Evolutionary conservation across 2,329 filamentous ascomycete species (phyloP), one percentile per base, ranked within the genome.

Genomic region (Hymenoscyphus linearis): DNA sequence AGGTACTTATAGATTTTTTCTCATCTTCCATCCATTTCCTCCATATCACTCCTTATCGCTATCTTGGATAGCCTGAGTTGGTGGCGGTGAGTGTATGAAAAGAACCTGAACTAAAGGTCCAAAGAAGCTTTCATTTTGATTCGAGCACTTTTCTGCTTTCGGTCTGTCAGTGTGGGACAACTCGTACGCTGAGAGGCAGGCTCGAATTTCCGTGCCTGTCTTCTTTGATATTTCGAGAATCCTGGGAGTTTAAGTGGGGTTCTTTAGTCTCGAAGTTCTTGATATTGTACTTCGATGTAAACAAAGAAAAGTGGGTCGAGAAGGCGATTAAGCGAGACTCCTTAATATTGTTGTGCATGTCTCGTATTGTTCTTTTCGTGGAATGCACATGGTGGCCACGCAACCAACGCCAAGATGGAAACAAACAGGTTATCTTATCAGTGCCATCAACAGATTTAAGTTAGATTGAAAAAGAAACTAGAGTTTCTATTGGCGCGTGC

Each of bases 1-100:
- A 10, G 50, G 16, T 53, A 53, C 27, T 53, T 53, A 53, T 53
- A 53, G 25, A 27, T 16, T 53, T 53, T 53, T 53, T n/a, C 31
- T 31, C 31, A 4, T n/a, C 31, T 31, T 31, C 31, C 10, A 31
- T 31, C 31, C 31, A 31, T 1, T 31, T 31, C 31, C 31, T 31
- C 5, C 6, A 5, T 31, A 3, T 31, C 4, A 31, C 2, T 9
- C 10, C 5, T 31, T 31, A 5, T 9, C 10, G 10, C 2, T 31
- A 31, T 31, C 2, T 7, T 16, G 13, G 16, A 7, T 6, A 7
- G 13, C 3, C 16, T 53, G 16, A 16, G 25, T 22, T 12, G 7
- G 40, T 47, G 50, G 50, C 22, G 22, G n/a, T 27, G 4, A 10
- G 25, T 26, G 22, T 13, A 2, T 22, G n/a, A 12, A 53, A 31